Evolutionary conservation across 176 grass and related monocot genomes (phyloP), one percentile per base, ranked within the genome.

Genomic region (Phyllostachys edulis): DNA sequence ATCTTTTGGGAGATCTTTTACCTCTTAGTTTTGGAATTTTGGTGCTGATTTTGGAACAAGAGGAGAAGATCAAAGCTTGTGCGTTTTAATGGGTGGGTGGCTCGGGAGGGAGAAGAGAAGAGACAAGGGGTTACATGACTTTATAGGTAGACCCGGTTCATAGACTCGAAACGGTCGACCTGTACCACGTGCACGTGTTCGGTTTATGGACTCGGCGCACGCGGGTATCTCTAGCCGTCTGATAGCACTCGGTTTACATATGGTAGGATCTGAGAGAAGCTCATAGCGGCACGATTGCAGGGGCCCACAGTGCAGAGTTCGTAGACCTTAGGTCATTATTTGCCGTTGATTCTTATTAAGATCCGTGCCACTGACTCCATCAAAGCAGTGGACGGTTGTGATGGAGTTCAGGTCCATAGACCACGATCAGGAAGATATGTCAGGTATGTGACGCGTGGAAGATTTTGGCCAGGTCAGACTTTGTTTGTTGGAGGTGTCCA

Each of bases 401-500:
- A 40, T 75, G 27, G 2, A 0, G 14, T 0, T 40, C 13, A 0
- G 21, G 82, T 39, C 9, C 59, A 29, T 90, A 51, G 88, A 79
- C 84, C 79, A 1, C 1, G 74, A 42, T 27, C 45, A 79, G 11
- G 49, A 59, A 15, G 17, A 0, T 59, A 26, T 18, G 47, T n/a
- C 2, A 15, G 14, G 64, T 65, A 71, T 63, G 78, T 63, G 78
- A 82, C 78, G 47, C 66, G 73, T 72, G 73, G 84, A 86, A 3
- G 65, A 36, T 16, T 59, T 78, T 83, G 73, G 79, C 88, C 79
- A 66, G 80, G 84, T 87, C 84, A 86, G 84, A 73, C 60, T 59
- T 77, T 21, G 49, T 82, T 83, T 12, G 72, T 72, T 57, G 49
- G 77, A 23, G 49, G 49, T 83, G 79, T 38, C 10, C 79, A 67